Percentiles rank a stretch among this genome's conserved stretches.
Conservation (phyloP, 2,329 filamentous ascomycete genomes). For the Pseudogymnoascus sp. region DNA sequence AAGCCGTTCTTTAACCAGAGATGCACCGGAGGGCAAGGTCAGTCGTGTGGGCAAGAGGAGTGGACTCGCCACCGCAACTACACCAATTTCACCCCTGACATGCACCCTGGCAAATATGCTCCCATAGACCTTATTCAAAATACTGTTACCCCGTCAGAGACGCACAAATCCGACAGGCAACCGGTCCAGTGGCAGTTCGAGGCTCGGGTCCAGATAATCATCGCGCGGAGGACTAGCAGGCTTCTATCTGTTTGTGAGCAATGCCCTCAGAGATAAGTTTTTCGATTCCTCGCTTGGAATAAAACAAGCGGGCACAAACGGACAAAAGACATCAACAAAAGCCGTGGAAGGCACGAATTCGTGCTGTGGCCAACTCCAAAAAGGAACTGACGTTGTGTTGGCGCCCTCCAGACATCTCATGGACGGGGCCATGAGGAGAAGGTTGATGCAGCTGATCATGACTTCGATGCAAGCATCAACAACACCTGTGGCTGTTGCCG, state of each 20-base stretch:
- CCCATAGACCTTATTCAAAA: not conserved
- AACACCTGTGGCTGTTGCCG: slow-evolving; percentile 43
- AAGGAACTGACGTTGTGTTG: slow-evolving; percentile 25
- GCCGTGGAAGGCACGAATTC: slow-evolving; percentile 51
- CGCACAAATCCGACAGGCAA: slow-evolving; percentile 15
- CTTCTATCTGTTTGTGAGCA: slow-evolving; percentile 74
- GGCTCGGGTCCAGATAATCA: slow-evolving; percentile 10
- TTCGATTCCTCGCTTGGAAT: slow-evolving; percentile 70
- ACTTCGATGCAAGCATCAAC: slow-evolving; percentile 39
- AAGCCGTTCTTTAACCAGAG: not conserved
- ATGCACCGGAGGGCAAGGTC: slow-evolving; percentile 3
- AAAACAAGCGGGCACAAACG: slow-evolving; percentile 60
- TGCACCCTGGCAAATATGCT: not conserved
- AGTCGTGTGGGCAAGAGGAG: slow-evolving; percentile 3
- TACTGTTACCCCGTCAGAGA: slow-evolving; percentile 16
- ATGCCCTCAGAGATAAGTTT: slow-evolving; percentile 87
- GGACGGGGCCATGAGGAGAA: slow-evolving; percentile 40
- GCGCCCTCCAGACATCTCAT: slow-evolving; percentile 26
- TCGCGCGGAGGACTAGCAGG: slow-evolving; percentile 25
- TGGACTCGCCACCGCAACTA: slow-evolving; percentile 2
- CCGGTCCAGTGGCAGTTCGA: slow-evolving; percentile 17
- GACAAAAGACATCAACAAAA: slow-evolving; percentile 97
- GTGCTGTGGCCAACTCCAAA: slow-evolving; percentile 23
- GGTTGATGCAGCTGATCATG: slow-evolving; percentile 61
- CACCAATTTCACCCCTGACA: slow-evolving; percentile 5